Evolutionary conservation across 495 filamentous ascomycete genomes (phyloP).

Genomic region (Cairneyella variabilis): DNA sequence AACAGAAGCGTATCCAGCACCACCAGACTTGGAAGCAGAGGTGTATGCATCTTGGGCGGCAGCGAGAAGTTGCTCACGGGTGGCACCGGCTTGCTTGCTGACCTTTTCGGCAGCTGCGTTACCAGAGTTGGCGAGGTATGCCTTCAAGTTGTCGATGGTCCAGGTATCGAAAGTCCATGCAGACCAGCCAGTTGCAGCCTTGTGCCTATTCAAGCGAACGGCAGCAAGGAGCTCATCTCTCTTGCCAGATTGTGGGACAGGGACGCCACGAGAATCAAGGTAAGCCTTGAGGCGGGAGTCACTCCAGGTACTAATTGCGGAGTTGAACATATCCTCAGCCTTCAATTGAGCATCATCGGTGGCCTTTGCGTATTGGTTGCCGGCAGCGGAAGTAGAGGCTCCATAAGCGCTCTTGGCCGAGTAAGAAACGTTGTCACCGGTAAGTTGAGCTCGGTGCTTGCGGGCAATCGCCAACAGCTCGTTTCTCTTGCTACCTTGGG

Average conservation of each 20-base stretch:
- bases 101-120: constrained; percentile 65
- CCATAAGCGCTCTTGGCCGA: constrained; percentile 47
- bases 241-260: constrained; percentile 72
- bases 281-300: constrained; percentile 73
- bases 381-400: constrained; percentile 78
- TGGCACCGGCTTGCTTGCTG: constrained; percentile 58
- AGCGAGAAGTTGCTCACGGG: constrained; percentile 67
- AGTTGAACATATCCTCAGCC: constrained; percentile 63
- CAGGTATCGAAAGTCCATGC: constrained; percentile 86
- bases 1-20: constrained; percentile 64
- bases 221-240: constrained; percentile 75
- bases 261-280: constrained; percentile 61
- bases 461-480: constrained; percentile 88
- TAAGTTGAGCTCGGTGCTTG: constrained; percentile 75
- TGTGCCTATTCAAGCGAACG: constrained; percentile 69
- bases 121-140: constrained; percentile 58
- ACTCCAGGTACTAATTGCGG: constrained; percentile 63
- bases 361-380: constrained; percentile 71
- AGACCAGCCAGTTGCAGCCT: constrained; percentile 65
- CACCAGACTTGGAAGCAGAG: constrained; percentile 65
- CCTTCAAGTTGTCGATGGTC: constrained; percentile 71
- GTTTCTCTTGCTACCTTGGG: constrained; percentile 85
- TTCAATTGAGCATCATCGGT: constrained; percentile 66
- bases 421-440: constrained; percentile 56
- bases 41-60: constrained; percentile 68